phyloP scores from a whole-genome alignment of 2,329 filamentous ascomycete genomes.

The Nectriaceae sp. region DNA sequence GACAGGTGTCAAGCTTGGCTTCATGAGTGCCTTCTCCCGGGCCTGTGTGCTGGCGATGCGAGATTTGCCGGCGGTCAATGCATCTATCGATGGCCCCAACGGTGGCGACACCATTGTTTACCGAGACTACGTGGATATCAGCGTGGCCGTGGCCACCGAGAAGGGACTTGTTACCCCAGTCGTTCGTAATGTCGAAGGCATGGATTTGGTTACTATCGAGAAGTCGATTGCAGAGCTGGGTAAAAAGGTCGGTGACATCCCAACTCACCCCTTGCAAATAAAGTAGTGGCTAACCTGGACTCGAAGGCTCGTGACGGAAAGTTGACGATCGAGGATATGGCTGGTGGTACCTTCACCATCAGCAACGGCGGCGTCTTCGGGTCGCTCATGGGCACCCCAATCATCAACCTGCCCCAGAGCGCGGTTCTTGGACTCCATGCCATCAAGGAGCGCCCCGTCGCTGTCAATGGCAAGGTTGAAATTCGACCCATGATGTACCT shows the following conservation, averaged over 20 bases:
- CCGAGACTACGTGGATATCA: constrained; percentile 96
- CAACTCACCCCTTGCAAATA: not conserved
- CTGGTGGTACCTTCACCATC: constrained; percentile 96
- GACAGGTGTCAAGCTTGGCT: constrained; percentile 96
- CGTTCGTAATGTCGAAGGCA: constrained; percentile 85
- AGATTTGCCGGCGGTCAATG: constrained; percentile 92
- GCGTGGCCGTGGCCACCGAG: constrained; percentile 94
- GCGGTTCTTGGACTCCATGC: constrained; percentile 91
- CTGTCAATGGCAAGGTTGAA: constrained; percentile 89
- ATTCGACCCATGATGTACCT: constrained; percentile 99
- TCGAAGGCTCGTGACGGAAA: constrained; percentile 83
- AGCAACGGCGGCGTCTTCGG: constrained; percentile 97
- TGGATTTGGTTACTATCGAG: constrained; percentile 90
- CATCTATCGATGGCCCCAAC: constrained; percentile 93
- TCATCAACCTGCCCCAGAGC: constrained; percentile 95
- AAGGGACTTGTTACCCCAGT: constrained; percentile 97
- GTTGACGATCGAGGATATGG: constrained; percentile 98
- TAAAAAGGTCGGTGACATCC: constrained; percentile 71
- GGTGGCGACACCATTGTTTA: constrained; percentile 98
- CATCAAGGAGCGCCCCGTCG: constrained; percentile 92
- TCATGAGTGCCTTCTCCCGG: constrained; percentile 97
- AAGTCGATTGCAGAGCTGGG: constrained; percentile 89
- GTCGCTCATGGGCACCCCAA: constrained; percentile 95
- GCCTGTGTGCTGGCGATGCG: constrained; percentile 91
- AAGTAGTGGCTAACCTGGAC: constrained; percentile 2